A percentile compares a stretch with the other conserved stretches of the same genome.
Conservation (phyloP, 1,284 basidiomycete species). For the Malassezia yamatoensis region DNA sequence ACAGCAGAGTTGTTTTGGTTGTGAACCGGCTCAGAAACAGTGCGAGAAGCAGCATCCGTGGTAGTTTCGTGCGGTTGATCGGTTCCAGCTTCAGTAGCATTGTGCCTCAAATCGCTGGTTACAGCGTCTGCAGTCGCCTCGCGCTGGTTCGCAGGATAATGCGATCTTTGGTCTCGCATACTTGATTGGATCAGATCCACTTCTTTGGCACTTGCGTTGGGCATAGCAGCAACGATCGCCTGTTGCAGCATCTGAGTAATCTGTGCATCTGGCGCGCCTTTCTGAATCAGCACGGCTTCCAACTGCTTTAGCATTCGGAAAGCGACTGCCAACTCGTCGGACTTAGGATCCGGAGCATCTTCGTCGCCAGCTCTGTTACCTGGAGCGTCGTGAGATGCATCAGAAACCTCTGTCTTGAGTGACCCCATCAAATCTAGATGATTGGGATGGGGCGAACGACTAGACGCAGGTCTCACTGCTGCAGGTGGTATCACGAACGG, state of each 20-base stretch:
- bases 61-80: not conserved
- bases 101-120: too few relatives aligned
- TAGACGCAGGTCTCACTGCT: not conserved
- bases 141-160: too few relatives aligned
- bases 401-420: too few relatives aligned
- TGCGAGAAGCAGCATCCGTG: not conserved
- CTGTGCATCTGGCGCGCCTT: constrained; percentile 5
- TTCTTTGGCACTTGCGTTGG: constrained; percentile 17
- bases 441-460: too few relatives aligned
- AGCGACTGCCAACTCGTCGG: constrained; percentile 12
- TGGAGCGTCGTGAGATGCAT: not conserved
- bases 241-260: constrained; percentile 16
- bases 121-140: too few relatives aligned
- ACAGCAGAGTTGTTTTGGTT: too few relatives aligned
- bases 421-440: too few relatives aligned
- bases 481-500: constrained; percentile 47
- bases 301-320: constrained; percentile 16
- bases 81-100: too few relatives aligned
- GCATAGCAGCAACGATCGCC: constrained; percentile 17
- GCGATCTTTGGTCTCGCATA: constrained; percentile 2
- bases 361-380: not conserved
- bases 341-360: constrained; percentile 2
- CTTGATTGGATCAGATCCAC: constrained; percentile 3
- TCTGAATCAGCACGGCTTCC: constrained; percentile 6
- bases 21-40: not conserved